Base-by-base conservation (phyloP, 768 basidiomycete genomes). In the Imleria badia region DNA sequence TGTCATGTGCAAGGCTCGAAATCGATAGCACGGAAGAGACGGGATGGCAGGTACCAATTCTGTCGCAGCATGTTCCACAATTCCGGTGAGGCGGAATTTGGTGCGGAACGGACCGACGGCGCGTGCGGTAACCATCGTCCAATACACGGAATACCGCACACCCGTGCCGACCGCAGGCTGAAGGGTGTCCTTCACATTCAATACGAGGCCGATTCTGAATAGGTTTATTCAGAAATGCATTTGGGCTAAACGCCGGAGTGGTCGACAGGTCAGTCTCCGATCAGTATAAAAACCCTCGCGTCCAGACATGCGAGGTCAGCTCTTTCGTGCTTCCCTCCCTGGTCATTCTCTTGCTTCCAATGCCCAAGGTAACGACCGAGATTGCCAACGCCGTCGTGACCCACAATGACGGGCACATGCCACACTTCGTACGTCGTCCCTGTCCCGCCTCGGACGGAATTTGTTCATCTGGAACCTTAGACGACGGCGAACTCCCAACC, bases 341-440 rank as follows among this genome's bases (percentile, higher is more conserved):
- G 22, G 20, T 44, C 45, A 29, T 30, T 5, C 1, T 2, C 15
- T 51, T 11, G 34, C 6, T 35, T 23, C 17, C 43, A 10, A 54
- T 36, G 30, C 29, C 17, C 5, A 31, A 12, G 14, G 22, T 34
- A 6, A 59, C 34, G 26, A 31, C 38, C 3, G 33, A 49, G 12
- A 41, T 19, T 9, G 39, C 48, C 48, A 39, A 40, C 45, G 5
- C 36, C 15, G 26, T 40, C 33, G 31, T 44, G 36, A 23, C 20
- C 15, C 41, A 36, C 41, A 36, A 15, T 14, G 22, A 26, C 2
- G 23, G 30, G 22, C n/a, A 6, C 2, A 8, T 4, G 20, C 6
- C 33, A 5, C n/a, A 22, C 9, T 17, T 10, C 34, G 60, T 61
- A 51, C 23, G 60, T 51, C 19, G 19, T 33, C 23, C 26, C 8